phyloP scores from a whole-genome alignment of 2,329 filamentous ascomycete species.

The Pyrenochaeta sp. region DNA sequence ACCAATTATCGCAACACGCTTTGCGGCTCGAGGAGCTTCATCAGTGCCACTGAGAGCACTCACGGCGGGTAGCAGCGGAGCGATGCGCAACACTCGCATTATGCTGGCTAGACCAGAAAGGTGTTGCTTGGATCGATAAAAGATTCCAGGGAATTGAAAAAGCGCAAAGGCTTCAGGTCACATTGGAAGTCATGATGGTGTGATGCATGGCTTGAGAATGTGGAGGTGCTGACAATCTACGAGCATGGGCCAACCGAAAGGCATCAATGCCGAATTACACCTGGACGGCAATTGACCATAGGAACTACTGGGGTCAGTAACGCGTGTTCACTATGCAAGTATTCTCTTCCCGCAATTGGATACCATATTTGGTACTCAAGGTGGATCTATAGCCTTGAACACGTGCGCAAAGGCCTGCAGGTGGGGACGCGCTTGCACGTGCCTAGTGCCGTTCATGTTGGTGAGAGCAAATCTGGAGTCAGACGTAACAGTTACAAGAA shows the following conservation, averaged over 20 bases:
- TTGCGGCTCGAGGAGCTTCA: constrained; percentile 23
- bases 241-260: constrained; percentile 6
- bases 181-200: constrained; percentile 11
- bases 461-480: not conserved
- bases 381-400: not conserved
- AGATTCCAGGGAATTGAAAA: not conserved
- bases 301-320: not conserved
- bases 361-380: not conserved
- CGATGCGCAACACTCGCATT: constrained; percentile 20
- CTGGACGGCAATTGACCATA: not conserved
- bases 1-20: constrained; percentile 52
- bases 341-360: not conserved
- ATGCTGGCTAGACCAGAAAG: constrained; percentile 6
- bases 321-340: not conserved
- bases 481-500: not conserved
- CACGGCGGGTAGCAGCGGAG: constrained; percentile 25
- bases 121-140: not conserved
- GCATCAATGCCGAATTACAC: not conserved
- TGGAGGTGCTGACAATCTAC: constrained; percentile 1
- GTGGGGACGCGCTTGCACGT: constrained; percentile 11
- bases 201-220: constrained; percentile 1
- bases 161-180: constrained; percentile 6
- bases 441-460: not conserved
- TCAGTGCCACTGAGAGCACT: constrained; percentile 24
- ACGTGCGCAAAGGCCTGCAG: not conserved